Evolutionary conservation across 1,139 yeast species (phyloP).

Genomic region (Protomyces lactucae-debilis): DNA sequence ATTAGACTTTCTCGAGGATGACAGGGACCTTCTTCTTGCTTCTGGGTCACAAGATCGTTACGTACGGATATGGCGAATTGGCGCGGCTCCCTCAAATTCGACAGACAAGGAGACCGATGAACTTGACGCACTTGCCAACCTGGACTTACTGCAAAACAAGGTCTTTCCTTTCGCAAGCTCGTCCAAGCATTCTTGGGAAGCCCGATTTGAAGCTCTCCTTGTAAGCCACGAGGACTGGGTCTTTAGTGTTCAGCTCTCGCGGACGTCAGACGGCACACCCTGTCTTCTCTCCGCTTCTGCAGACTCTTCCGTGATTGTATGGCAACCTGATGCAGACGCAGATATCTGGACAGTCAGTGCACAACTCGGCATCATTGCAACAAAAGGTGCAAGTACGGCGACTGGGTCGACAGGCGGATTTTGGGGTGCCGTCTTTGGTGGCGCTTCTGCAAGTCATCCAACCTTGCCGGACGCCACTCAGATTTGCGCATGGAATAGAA

Average conservation of each 20-base stretch:
- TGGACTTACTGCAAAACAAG: conserved; percentile 15
- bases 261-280: conserved; percentile 1
- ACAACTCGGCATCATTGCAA: conserved; percentile 84
- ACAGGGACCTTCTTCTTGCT: conserved; percentile 55
- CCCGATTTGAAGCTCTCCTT: conserved; percentile 82
- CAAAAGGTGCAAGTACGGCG: conserved; percentile 96
- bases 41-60: conserved; percentile 87
- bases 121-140: background rate
- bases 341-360: conserved; percentile 86
- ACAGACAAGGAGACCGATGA: background rate
- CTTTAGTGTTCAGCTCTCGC: conserved; percentile 74
- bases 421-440: conserved; percentile 79
- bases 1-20: conserved; percentile 54
- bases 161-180: conserved; percentile 3
- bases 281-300: conserved; percentile 81
- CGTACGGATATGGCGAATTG: conserved; percentile 70
- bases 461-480: conserved; percentile 59
- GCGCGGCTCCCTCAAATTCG: background rate
- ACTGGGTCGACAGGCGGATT: conserved; percentile 98
- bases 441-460: conserved; percentile 40
- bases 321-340: conserved; percentile 82
- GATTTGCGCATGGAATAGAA: conserved; percentile 89
- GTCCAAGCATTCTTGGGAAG: conserved; percentile 38
- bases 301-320: conserved; percentile 89
- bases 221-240: conserved; percentile 99